These are phyloP conservation scores for Lupinus albus DNA, from an alignment of 306 rosid species.

Conservation along the genomic window DNA sequence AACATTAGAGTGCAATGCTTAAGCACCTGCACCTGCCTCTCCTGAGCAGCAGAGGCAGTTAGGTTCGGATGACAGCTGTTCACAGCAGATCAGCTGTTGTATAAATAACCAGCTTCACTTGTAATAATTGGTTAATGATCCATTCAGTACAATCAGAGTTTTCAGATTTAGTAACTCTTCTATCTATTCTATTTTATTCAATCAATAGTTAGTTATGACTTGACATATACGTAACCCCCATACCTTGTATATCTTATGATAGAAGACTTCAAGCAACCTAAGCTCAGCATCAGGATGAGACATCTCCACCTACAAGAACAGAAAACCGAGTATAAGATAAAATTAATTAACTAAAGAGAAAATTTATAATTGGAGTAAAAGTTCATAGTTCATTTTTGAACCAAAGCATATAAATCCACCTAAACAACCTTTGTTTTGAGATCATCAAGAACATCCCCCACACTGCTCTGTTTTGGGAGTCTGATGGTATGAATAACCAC, in stretches of 20 bases:
- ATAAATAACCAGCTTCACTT: too few species aligned
- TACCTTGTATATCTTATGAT: constrained; percentile 89
- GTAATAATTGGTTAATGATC: too few species aligned
- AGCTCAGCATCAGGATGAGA: background rate
- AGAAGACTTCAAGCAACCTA: constrained; percentile 50
- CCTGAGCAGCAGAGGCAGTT: too few species aligned
- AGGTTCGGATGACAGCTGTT: too few species aligned
- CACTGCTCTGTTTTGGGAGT: constrained; percentile 83
- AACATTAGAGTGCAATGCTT: too few species aligned
- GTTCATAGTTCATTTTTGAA: background rate
- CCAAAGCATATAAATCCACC: background rate
- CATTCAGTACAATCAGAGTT: too few species aligned
- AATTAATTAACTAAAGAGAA: too few species aligned
- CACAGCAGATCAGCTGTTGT: too few species aligned
- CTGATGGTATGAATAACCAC: constrained; percentile 75
- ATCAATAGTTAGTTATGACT: background rate
- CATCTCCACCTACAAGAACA: background rate
- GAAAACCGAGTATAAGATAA: background rate
- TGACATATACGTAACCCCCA: constrained; percentile 23
- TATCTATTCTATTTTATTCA: too few species aligned
- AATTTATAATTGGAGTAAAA: background rate
- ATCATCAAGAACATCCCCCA: constrained; percentile 81
- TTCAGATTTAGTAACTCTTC: too few species aligned
- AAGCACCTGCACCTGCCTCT: too few species aligned
- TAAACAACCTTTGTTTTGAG: constrained; percentile 73